phyloP scores from a whole-genome alignment of 257 asterid genomes.

The Nicotiana paniculata region DNA sequence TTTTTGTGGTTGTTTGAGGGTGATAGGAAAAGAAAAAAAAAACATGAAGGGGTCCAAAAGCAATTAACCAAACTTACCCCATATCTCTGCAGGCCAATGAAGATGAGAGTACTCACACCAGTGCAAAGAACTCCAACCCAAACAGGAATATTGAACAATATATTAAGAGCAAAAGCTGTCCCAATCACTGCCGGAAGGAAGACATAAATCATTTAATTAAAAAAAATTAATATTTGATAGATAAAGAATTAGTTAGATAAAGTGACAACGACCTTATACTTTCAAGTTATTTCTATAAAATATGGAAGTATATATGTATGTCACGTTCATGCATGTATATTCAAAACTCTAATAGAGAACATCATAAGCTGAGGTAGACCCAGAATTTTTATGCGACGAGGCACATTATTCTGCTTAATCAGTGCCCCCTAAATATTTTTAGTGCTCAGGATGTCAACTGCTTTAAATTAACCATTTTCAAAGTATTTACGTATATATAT shows the following conservation, averaged over 20 bases:
- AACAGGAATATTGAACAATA: conserved; percentile 67
- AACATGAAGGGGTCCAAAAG: background rate
- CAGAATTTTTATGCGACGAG: too few species aligned
- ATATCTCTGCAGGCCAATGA: conserved; percentile 71
- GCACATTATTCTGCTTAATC: too few species aligned
- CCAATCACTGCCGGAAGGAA: conserved; percentile 57
- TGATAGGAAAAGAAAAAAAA: background rate
- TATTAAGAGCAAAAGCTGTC: conserved; percentile 87
- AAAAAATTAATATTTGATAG: background rate
- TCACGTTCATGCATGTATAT: background rate
- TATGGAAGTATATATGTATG: background rate
- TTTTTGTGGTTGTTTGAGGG: background rate
- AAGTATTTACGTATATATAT: too few species aligned
- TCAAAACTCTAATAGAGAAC: background rate
- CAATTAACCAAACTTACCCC: conserved; percentile 37
- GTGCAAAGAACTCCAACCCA: conserved; percentile 92
- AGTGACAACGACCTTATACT: background rate
- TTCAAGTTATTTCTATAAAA: background rate
- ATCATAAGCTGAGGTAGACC: too few species aligned
- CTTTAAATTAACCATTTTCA: too few species aligned
- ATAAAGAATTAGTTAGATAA: background rate
- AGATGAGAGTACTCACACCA: conserved; percentile 72
- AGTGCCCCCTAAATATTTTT: too few species aligned
- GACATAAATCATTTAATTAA: background rate
- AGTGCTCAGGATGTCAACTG: too few species aligned